Conservation (phyloP, 257 asterid genomes). For the Penstemon eatonii region DNA sequence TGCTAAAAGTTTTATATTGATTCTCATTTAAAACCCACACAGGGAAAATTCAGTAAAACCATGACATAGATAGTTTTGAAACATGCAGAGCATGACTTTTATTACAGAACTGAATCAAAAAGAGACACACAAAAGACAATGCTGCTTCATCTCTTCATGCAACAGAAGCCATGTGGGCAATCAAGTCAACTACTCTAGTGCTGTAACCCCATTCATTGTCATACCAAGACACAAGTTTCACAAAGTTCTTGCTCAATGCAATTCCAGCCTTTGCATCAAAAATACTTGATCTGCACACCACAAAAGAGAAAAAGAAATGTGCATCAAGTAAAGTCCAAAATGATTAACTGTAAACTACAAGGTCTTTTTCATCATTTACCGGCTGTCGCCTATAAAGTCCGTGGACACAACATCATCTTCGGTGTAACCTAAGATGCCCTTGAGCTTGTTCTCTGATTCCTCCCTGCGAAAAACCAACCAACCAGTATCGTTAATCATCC, state of each 20-base stretch:
- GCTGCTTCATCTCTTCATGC: slow-evolving; percentile 27
- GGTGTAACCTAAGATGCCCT: slow-evolving; percentile 62
- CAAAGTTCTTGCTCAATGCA: slow-evolving; percentile 61
- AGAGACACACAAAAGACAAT: neutral
- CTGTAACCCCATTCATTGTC: slow-evolving; percentile 86
- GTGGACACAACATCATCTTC: slow-evolving; percentile 63
- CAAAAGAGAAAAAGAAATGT: neutral
- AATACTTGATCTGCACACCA: slow-evolving; percentile 60
- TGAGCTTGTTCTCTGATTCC: slow-evolving; percentile 56
- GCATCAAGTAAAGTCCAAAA: neutral
- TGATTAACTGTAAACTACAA: neutral
- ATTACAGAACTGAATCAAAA: neutral
- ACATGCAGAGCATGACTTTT: slow-evolving; percentile 16
- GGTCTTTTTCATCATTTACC: slow-evolving; percentile 32
- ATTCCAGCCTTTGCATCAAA: slow-evolving; percentile 86
- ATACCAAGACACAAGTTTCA: slow-evolving; percentile 71
- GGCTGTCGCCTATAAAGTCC: slow-evolving; percentile 55
- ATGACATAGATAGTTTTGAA: neutral
- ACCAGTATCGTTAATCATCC: too few species aligned
- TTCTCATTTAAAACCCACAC: slow-evolving; percentile 9
- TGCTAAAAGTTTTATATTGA: neutral
- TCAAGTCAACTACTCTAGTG: slow-evolving; percentile 66
- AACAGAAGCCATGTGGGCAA: slow-evolving; percentile 61
- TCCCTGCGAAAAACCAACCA: slow-evolving; percentile 42
- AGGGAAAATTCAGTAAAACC: slow-evolving; percentile 12